Percentiles rank a stretch among this genome's conserved stretches.
Conservation (phyloP, 495 filamentous ascomycete genomes). For the Neurospora tetraspora region DNA sequence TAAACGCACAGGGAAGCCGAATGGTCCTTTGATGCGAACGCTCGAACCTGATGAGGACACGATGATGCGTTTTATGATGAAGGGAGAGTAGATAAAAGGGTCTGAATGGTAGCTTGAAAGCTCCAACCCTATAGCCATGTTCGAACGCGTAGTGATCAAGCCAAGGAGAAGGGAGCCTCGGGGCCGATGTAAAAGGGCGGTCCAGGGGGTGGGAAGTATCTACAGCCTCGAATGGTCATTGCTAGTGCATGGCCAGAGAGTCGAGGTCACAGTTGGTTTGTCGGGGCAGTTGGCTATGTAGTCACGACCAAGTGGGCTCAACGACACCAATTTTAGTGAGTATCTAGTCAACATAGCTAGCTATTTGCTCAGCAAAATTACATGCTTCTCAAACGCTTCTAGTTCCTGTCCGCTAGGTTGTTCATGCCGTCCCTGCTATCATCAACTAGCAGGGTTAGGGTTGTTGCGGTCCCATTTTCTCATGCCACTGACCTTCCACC, state of each 20-base stretch:
- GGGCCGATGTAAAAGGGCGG: constrained; percentile 1
- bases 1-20: constrained; percentile 17
- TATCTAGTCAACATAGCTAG: neutral
- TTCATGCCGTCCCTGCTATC: neutral
- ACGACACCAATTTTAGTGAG: neutral
- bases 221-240: constrained; percentile 13
- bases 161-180: constrained; percentile 3
- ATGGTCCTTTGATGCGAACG: constrained; percentile 41
- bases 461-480: neutral
- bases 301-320: constrained; percentile 20
- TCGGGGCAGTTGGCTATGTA: constrained; percentile 10
- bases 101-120: constrained; percentile 44
- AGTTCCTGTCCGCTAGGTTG: neutral
- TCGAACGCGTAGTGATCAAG: constrained; percentile 4
- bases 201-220: constrained; percentile 1
- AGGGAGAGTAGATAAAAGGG: constrained; percentile 14
- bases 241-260: constrained; percentile 21
- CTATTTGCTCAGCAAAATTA: neutral
- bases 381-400: neutral
- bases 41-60: constrained; percentile 32
- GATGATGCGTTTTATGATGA: constrained; percentile 7
- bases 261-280: constrained; percentile 8
- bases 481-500: neutral
- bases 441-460: neutral
- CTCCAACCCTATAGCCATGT: constrained; percentile 33